Base-by-base conservation (phyloP, 148 eudicot species). In the Linanthus parryae region DNA sequence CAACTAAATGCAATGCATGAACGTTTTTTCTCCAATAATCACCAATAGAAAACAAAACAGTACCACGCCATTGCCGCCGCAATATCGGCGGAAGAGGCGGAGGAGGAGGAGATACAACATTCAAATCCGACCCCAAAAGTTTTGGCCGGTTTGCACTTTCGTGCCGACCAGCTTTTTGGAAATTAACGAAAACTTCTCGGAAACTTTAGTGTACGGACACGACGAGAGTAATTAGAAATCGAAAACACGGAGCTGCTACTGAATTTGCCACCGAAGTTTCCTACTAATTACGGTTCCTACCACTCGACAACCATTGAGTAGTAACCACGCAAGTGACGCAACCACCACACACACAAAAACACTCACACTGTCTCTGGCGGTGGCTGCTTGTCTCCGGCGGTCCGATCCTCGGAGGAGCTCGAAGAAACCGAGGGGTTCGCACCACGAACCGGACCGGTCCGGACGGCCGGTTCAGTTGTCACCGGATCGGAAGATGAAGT, bases 341-440 rank as follows among this genome's bases (percentile, higher is more conserved):
- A 42, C 18, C 17, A 12, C 17, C 45, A 42, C 45, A 42, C 42
- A 38, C 42, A 5, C 16, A 38, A 3, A 47, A 10, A 47, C 28
- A 21, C 52, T 47, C 52, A 47, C 52, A 1, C 52, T 25, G 52
- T 5, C 28, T 23, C 34, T 0, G 17, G 9, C 5, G 17, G 33
- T 11, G 19, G 28, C 25, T 21, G 15, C 7, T n/a, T 2, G 12
- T 29, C 49, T n/a, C 15, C 14, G 24, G 10, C 22, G 2, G 26
- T 34, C 18, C 9, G 52, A 47, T 47, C 33, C 19, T 25, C 52
- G n/a, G 49, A 45, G 11, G 52, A 26, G 52, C 52, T 47, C 18
- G 16, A 16, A 25, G 52, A 47, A 0, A 55, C 65, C 17, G 78
- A 62, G 12, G 56, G 78, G 22, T 57, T 65, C 42, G 66, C 22